Evolutionary conservation across 2,329 filamentous ascomycete species (phyloP).

Genomic region (Botrytis galanthina): DNA sequence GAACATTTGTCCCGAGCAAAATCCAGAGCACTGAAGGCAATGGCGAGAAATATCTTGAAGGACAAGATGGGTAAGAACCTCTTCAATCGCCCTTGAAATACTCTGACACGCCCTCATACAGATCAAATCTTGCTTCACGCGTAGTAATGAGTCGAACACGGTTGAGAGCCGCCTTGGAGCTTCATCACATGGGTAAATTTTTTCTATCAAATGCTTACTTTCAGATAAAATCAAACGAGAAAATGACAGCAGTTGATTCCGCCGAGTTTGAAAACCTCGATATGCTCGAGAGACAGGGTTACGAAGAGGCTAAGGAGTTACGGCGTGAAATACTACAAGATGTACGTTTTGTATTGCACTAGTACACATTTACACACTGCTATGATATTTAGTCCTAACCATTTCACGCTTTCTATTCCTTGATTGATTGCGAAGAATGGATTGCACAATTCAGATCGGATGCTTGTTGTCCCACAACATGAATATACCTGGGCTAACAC

Average conservation of each 20-base stretch:
- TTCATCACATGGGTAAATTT: conserved; percentile 79
- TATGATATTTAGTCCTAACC: conserved; percentile 34
- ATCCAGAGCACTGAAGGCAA: background rate
- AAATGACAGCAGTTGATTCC: conserved; percentile 63
- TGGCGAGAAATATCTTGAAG: conserved; percentile 13
- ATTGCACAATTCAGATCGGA: background rate
- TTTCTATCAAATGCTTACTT: conserved; percentile 82
- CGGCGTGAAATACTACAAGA: conserved; percentile 75
- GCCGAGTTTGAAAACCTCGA: conserved; percentile 66
- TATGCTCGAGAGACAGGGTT: conserved; percentile 66
- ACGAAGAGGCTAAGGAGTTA: conserved; percentile 74
- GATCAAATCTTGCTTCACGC: conserved; percentile 37
- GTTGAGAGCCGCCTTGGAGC: conserved; percentile 70
- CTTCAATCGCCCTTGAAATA: background rate
- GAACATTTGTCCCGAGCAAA: too few relatives aligned
- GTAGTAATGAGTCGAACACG: conserved; percentile 61
- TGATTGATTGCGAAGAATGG: background rate
- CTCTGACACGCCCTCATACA: background rate
- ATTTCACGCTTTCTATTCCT: background rate
- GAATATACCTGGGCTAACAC: background rate
- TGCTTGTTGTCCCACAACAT: background rate
- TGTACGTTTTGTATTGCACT: conserved; percentile 24
- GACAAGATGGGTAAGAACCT: conserved; percentile 36
- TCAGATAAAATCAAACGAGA: conserved; percentile 72
- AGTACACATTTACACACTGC: background rate